Evolutionary conservation across 2,329 filamentous ascomycete species (phyloP).

Genomic region (Pseudogymnoascus sp.): DNA sequence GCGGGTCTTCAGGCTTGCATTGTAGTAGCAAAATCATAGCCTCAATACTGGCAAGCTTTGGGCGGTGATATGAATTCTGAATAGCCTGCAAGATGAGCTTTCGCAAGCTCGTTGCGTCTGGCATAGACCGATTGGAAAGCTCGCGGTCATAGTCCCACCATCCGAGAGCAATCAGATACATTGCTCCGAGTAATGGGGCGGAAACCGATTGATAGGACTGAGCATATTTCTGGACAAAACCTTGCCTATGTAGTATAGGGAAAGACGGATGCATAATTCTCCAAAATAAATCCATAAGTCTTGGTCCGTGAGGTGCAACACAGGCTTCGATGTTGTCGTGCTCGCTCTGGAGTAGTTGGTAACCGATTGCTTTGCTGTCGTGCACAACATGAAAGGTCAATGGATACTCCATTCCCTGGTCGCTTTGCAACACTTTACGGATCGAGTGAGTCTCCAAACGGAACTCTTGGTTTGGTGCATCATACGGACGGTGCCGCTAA

Average conservation of each 20-base stretch:
- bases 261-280: constrained; percentile 45
- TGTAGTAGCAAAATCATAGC: constrained; percentile 50
- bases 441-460: not conserved
- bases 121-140: constrained; percentile 40
- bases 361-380: not conserved
- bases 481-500: not conserved
- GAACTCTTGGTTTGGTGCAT: not conserved
- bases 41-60: constrained; percentile 51
- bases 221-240: constrained; percentile 56
- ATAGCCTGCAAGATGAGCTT: constrained; percentile 40
- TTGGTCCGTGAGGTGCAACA: constrained; percentile 26
- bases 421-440: not conserved
- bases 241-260: constrained; percentile 50
- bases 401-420: not conserved
- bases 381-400: not conserved
- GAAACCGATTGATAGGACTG: constrained; percentile 53
- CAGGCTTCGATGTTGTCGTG: constrained; percentile 30
- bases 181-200: constrained; percentile 52
- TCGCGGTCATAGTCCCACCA: constrained; percentile 55
- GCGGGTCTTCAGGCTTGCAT: constrained; percentile 23
- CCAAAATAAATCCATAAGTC: constrained; percentile 26
- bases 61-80: constrained; percentile 43
- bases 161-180: constrained; percentile 56
- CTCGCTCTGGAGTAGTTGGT: constrained; percentile 15
- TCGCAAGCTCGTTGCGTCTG: constrained; percentile 35